Base-by-base conservation (phyloP, 768 basidiomycete species). In the Panus rudis region DNA sequence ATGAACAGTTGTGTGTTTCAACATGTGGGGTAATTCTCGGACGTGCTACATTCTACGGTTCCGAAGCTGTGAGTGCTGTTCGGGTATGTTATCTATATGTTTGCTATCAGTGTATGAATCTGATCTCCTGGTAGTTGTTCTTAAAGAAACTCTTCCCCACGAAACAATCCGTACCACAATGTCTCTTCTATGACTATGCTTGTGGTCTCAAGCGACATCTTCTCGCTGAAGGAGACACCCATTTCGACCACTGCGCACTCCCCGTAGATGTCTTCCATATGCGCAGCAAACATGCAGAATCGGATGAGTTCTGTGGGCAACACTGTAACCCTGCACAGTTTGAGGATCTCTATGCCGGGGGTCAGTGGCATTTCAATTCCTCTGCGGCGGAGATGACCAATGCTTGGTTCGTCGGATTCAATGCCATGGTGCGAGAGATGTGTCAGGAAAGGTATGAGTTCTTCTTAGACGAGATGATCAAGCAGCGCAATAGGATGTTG, bases 341-440 rank as follows among this genome's bases (percentile, higher is more conserved):
- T 19, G 41, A 46, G 0, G 67, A 71, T 16, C 55, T 73, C 1
- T 33, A 37, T 0, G 50, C 37, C 1, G 46, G 55, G 26, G 38
- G 47, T 3, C 45, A 52, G 1, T 74, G 68, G 37, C 62, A 60
- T 19, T 58, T 73, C 38, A 61, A 64, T 4, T 67, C 63, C 3
- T 73, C 37, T 6, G 39, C 20, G 26, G 68, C 44, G 52, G 66
- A 71, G 50, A 62, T 51, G 59, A 57, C 38, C 12, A 66, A 67
- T 37, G 23, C 48, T 0, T 73, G 72, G 72, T 41, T 72, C 19
- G 64, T 66, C 0, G 64, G 65, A 2, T 45, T 62, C 40, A 53
- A 54, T 12, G 42, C 60, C 0, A 66, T 68, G 0, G 56, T 55
- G 16, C 22, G 56, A 3, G 64, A 69, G 52, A 69, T 68, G 65